Evolutionary conservation across 371 early-diverging fungal genomes (phyloP), one percentile per base, ranked within the genome.

Genomic region (Quaeritorhiza haematococci): DNA sequence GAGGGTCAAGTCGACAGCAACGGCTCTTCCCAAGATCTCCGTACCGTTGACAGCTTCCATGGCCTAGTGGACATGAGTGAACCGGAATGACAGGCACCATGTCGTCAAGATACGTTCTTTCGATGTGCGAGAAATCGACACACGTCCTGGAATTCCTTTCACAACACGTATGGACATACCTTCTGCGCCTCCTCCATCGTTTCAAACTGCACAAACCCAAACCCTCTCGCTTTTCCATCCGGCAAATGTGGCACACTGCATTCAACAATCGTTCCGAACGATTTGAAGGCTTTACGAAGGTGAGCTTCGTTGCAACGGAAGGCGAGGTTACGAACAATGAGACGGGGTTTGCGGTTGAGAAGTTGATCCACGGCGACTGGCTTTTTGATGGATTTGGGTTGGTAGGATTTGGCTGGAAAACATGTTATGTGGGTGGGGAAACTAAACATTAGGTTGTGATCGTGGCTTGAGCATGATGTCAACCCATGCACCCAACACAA

Each of bases 261-360:
- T 24, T 71, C 64, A 5, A 48, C 48, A 10, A 75, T 47, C 33
- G 30, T 64, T 1, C 69, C 71, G 55, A 24, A 64, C 19, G 55
- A 29, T 33, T 45, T 48, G 41, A 68, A 64, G 6, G 58, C 61
- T 13, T 29, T 67, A 19, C 34, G 48, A 17, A 72, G 56, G 38
- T 72, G 57, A 1, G 38, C 47, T 21, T 41, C 45, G 7, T 59
- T 63, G 45, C 59, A 63, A 5, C 55, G 28, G 85, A 91, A 94
- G 4, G 93, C 80, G 65, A 94, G 76, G 63, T 95, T 95, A 46
- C 94, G 90, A 27, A 95, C 80, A 62, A 95, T 94, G 46, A 95
- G 74, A 33, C 93, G 85, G 33, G 67, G 50, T 47, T 66, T 38
- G 7, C 23, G 34, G 32, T 50, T 50, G 33, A 23, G 8, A 29